Base-by-base conservation (phyloP, 179 eudicot species). In the Corrigiola litoralis region DNA sequence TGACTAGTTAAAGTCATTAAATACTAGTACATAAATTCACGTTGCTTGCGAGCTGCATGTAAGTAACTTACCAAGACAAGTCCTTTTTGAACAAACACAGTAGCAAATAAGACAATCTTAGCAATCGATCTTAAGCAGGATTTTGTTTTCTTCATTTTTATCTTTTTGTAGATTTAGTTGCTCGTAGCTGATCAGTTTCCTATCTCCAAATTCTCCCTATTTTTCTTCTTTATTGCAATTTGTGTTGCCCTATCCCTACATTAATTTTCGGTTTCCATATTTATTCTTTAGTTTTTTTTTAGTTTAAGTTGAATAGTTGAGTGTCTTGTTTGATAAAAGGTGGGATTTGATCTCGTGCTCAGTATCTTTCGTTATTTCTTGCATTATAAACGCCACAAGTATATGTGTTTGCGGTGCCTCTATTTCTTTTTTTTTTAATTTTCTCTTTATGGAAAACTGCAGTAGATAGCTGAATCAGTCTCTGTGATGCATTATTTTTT, bases 401-500 rank as follows among this genome's bases (percentile, higher is more conserved):
- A 20, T 59, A 16, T 31, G 3, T 48, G 16, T 9, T 52, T 57
- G 28, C 40, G 45, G n/a, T 10, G 51, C 28, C 49, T n/a, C 32
- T 18, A 16, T 58, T 13, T 60, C n/a, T 42, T 1, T 34, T 59
- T 41, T 7, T 1, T 33, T 3, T 17, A 42, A 31, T 37, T 27
- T 52, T 17, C 12, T 13, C 24, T 36, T 48, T 27, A 0, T 63
- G 28, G 16, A 41, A 67, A 56, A 54, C 6, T n/a, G n/a, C n/a
- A n/a, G n/a, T n/a, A n/a, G n/a, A 5, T 1, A 33, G 32, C 25
- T n/a, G 52, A 61, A 23, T 63, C 34, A 21, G 27, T n/a, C 12
- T 20, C n/a, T 34, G 29, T 3, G 41, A 41, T 8, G 16, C 28
- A 6, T 46, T 36, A 6, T 62, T 24, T 74, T 77, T 81, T 92